Evolutionary conservation across 192 early-diverging fungal genomes (phyloP), one percentile per base, ranked within the genome.

Genomic region (Coemansia sp.): DNA sequence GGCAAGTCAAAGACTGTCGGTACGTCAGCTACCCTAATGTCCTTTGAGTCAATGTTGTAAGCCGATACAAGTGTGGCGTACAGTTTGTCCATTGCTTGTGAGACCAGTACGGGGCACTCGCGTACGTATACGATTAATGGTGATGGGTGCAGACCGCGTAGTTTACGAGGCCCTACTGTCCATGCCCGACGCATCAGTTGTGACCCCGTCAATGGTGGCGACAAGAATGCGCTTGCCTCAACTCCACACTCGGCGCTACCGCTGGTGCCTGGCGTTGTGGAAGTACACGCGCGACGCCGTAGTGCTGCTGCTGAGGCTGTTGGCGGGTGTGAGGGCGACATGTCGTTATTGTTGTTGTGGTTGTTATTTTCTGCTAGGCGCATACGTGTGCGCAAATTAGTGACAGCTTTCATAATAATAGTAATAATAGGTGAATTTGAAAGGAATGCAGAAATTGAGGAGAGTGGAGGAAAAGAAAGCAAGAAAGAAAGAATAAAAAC

Each of bases 121-220:
- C 79, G 79, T 32, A 70, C 74, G 37, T 82, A 82, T 37, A 82
- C 34, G 4, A 82, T 67, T 5, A 65, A 48, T 1, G 79, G 79
- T 55, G 74, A 32, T 31, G 79, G 74, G 60, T 82, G 79, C 66
- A 82, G 79, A 2, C 79, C 79, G 15, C 79, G 74, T 29, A 82
- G 72, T 62, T 77, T 76, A 64, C 79, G 79, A 12, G 74, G 74
- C 39, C 67, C 70, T 11, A 74, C 75, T 0, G 70, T 66, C 79
- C 79, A 82, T 34, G 71, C 76, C 21, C 67, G 67, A 60, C 64
- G 57, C 57, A 39, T 29, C 44, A 53, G 51, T 8, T 55, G 51
- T 23, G 51, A 55, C 14, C 51, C 51, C 11, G 67, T 38, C 17
- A 69, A 58, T 25, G 79, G 67, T 39, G 79, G 70, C 64, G 74